Percentiles rank a stretch among this genome's conserved stretches.
phyloP scores from a whole-genome alignment of 2,329 filamentous ascomycete genomes.

The Emericellopsis atlantica region DNA sequence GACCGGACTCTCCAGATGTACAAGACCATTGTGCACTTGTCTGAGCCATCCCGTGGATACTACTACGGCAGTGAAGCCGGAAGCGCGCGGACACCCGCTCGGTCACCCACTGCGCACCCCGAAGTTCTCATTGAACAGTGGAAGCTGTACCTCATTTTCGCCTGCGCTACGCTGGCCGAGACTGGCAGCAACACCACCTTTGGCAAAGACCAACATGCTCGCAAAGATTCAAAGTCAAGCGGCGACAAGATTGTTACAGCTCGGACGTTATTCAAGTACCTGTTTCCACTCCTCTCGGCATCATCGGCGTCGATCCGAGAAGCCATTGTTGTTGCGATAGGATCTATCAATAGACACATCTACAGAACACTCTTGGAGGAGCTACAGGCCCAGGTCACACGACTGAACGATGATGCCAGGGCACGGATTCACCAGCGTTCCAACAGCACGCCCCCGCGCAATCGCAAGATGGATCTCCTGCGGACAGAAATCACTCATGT shows the following conservation, averaged over 20 bases:
- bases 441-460: constrained; percentile 69
- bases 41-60: constrained; percentile 57
- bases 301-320: constrained; percentile 72
- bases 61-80: constrained; percentile 50
- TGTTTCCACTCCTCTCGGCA: constrained; percentile 76
- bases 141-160: constrained; percentile 95
- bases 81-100: constrained; percentile 35
- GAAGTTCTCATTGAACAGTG: constrained; percentile 92
- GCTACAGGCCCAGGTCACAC: constrained; percentile 71
- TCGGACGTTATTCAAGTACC: constrained; percentile 75
- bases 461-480: constrained; percentile 72
- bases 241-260: constrained; percentile 77
- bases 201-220: constrained; percentile 56
- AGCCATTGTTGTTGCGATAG: constrained; percentile 81
- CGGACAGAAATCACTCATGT: constrained; percentile 93
- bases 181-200: constrained; percentile 43
- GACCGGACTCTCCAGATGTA: constrained; percentile 91
- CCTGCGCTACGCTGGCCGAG: constrained; percentile 87
- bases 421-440: constrained; percentile 77
- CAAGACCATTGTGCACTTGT: constrained; percentile 64
- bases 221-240: constrained; percentile 64
- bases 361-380: constrained; percentile 87
- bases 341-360: constrained; percentile 88
- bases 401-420: constrained; percentile 81
- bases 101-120: constrained; percentile 59